Base-by-base conservation (phyloP, 495 filamentous ascomycete genomes). In the Xylaria grammica region DNA sequence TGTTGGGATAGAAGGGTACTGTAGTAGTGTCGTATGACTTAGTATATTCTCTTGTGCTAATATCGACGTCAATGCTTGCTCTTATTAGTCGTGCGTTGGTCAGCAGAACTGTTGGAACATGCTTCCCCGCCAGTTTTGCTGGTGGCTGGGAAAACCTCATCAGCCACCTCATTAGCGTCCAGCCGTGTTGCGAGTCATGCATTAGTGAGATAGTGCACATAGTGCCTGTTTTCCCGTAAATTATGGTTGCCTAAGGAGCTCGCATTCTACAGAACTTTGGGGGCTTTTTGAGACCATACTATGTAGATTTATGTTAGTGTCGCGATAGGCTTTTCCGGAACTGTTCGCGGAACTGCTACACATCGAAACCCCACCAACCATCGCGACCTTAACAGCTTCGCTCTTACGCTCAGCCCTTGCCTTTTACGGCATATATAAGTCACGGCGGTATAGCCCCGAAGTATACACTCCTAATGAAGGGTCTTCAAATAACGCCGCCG, bases 121-220 rank as follows among this genome's bases (percentile, higher is more conserved):
- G 49, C 38, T 45, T 45, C 38, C 40, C 54, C 54, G 54, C 54
- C 40, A 17, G 29, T 30, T 52, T n/a, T 27, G 30, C 13, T 27
- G 60, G 60, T 63, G 60, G 60, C 60, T 63, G 60, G 60, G 60
- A 63, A 36, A 34, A 29, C 60, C 17, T 48, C 38, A 53, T 49
- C 60, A 63, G 60, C 60, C 60, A 63, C 60, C 40, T 44, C 34
- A 56, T 44, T 55, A 54, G 27, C 40, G 38, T 49, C 36, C 36
- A 46, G 49, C 11, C 27, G 7, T 42, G 5, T 42, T 42, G 40
- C 40, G 40, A 42, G 40, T 42, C 40, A 42, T 42, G 40, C 40
- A 42, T 42, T 42, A 42, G 40, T 42, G 5, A 42, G 40, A 42
- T 42, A 42, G 17, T n/a, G 19, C 9, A 6, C 9, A 10, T 42